Percentiles rank a stretch among this genome's conserved stretches.
Evolutionary conservation across 2,329 filamentous ascomycete species (phyloP).

Genomic region (Penicillium sp.): DNA sequence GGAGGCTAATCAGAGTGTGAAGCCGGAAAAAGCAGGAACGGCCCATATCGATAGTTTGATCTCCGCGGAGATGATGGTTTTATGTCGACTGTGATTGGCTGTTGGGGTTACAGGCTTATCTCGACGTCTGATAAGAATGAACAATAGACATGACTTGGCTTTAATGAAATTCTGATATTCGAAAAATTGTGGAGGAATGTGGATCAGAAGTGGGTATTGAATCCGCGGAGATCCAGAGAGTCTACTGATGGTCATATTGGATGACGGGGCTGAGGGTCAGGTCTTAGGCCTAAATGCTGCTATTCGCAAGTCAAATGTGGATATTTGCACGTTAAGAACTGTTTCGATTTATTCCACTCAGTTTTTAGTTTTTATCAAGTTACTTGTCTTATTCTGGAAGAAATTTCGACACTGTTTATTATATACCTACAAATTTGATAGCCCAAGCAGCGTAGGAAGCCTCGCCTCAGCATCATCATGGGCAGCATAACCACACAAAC

Average conservation of each 20-base stretch:
- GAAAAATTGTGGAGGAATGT: not conserved
- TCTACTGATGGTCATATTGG: too few relatives aligned
- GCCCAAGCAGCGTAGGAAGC: not conserved
- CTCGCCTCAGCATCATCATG: constrained; percentile 26
- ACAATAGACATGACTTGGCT: not conserved
- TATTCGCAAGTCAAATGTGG: not conserved
- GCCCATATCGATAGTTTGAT: constrained; percentile 3
- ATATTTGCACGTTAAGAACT: not conserved
- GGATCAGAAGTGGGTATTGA: not conserved
- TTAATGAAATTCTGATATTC: not conserved
- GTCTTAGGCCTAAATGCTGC: not conserved
- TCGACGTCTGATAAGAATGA: constrained; percentile 5
- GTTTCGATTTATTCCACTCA: not conserved
- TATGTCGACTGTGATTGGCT: constrained; percentile 10
- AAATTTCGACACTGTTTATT: not conserved
- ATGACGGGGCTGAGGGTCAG: not conserved
- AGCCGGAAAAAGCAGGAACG: constrained; percentile 14
- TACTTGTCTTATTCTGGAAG: not conserved
- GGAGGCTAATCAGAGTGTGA: not conserved
- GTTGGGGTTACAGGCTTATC: constrained; percentile 3
- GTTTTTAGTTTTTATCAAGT: not conserved
- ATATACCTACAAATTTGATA: not conserved
- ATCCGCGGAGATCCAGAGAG: not conserved
- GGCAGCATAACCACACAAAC: constrained; percentile 28
- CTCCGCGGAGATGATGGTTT: constrained; percentile 22